phyloP scores from a whole-genome alignment of 345 rosid genomes.

The Citrus cavaleriei region DNA sequence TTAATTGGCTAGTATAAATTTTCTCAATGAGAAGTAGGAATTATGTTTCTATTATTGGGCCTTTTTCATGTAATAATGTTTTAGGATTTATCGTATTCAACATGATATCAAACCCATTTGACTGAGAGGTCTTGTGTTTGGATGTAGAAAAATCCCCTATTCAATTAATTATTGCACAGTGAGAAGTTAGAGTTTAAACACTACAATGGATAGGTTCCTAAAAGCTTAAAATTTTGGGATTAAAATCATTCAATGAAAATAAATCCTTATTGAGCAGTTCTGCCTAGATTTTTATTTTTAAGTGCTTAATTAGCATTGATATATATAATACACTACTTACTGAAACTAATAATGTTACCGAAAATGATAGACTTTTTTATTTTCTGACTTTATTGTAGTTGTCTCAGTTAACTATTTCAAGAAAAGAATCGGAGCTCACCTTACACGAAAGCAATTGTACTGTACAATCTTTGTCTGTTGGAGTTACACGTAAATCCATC shows the following conservation, averaged over 20 bases:
- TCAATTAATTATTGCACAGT: background rate
- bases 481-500: slow-evolving; percentile 60
- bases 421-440: slow-evolving; percentile 38
- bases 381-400: background rate
- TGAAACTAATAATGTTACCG: background rate
- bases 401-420: background rate
- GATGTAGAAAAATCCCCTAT: background rate
- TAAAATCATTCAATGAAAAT: background rate
- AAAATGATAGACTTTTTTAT: background rate
- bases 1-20: background rate
- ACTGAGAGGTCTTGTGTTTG: background rate
- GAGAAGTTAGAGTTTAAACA: background rate
- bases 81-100: background rate
- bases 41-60: background rate
- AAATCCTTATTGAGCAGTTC: background rate
- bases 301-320: background rate
- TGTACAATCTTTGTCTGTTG: slow-evolving; percentile 54
- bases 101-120: background rate
- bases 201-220: background rate
- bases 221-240: background rate
- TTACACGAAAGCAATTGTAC: slow-evolving; percentile 80
- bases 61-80: background rate
- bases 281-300: background rate
- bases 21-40: background rate
- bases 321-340: background rate